Evolutionary conservation across 345 rosid species (phyloP), one percentile per base, ranked within the genome.

Genomic region (Gossypium thurberi): DNA sequence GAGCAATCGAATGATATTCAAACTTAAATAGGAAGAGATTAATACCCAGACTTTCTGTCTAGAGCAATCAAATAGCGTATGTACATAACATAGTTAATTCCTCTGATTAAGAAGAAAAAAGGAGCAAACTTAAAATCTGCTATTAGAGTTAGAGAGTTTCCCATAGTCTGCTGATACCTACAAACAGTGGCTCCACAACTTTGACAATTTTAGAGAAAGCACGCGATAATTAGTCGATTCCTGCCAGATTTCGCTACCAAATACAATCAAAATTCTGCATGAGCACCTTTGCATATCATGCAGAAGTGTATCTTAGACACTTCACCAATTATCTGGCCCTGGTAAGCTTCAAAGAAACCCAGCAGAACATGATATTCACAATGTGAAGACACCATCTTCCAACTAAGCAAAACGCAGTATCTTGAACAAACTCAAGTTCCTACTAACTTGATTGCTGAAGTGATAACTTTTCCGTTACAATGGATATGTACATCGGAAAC

Each of bases 241-340:
- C 75, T 80, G 81, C 81, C 80, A 57, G 74, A 70, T 47, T 78
- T 77, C 66, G 80, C 81, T 80, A 78, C 77, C 73, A n/a, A 78
- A 76, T 79, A 79, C 79, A 72, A 84, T 74, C 88, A 87, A 84
- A 84, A 77, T 52, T 80, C 69, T 64, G 90, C 90, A 77, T 50
- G 77, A 42, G 72, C 42, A 81, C 84, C 87, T 86, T 82, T 62
- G 83, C 87, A 77, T 75, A 74, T 73, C 82, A 82, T 70, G 83
- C 88, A 65, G 62, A 64, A 78, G 9, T 33, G 70, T 76, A 70
- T 73, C 73, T 75, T 71, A 64, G 72, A 68, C 42, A 65, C 74
- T 33, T 33, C 40, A 79, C 28, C 48, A 47, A 21, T 18, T 56
- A 63, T 78, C 68, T 62, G 77, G 59, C 55, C 60, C 72, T 73